Conservation (phyloP, 768 basidiomycete species). For the Agaricus subrufescens region DNA sequence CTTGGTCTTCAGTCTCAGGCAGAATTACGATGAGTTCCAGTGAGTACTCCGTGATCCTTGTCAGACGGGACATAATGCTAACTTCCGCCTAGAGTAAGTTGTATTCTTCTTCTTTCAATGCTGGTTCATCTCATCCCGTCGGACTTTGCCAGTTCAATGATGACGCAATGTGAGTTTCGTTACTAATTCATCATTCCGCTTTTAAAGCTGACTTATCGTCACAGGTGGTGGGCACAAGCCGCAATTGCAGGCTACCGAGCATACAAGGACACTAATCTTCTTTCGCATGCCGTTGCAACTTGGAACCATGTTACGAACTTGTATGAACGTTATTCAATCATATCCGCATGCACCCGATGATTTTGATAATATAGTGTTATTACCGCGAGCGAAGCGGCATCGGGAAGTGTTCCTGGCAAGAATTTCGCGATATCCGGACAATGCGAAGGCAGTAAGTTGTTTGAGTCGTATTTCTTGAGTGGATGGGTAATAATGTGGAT, state of each 20-base stretch:
- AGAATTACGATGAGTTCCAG: slow-evolving; percentile 40
- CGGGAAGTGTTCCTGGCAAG: slow-evolving; percentile 36
- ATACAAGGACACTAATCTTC: slow-evolving; percentile 36
- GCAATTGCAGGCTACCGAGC: slow-evolving; percentile 44
- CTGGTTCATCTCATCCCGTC: neutral
- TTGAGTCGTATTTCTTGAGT: neutral
- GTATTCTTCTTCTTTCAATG: neutral
- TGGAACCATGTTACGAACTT: slow-evolving; percentile 46
- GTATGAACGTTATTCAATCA: slow-evolving; percentile 23
- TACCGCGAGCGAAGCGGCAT: slow-evolving; percentile 32
- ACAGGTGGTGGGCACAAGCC: slow-evolving; percentile 52
- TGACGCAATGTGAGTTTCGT: slow-evolving; percentile 35
- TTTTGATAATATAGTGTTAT: slow-evolving; percentile 29
- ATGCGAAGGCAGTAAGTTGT: slow-evolving; percentile 38
- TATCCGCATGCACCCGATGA: neutral
- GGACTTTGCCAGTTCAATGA: slow-evolving; percentile 35
- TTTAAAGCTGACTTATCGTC: neutral
- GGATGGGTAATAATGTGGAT: neutral
- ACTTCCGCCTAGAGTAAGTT: slow-evolving; percentile 14
- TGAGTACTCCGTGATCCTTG: slow-evolving; percentile 14
- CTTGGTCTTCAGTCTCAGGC: slow-evolving; percentile 30
- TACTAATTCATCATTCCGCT: neutral
- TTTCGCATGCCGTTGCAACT: slow-evolving; percentile 39
- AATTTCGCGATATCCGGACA: slow-evolving; percentile 33
- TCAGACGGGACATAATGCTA: neutral